Percentiles rank a stretch among this genome's conserved stretches.
phyloP scores from a whole-genome alignment of 768 basidiomycete genomes.

The Phaeotremella fagi region DNA sequence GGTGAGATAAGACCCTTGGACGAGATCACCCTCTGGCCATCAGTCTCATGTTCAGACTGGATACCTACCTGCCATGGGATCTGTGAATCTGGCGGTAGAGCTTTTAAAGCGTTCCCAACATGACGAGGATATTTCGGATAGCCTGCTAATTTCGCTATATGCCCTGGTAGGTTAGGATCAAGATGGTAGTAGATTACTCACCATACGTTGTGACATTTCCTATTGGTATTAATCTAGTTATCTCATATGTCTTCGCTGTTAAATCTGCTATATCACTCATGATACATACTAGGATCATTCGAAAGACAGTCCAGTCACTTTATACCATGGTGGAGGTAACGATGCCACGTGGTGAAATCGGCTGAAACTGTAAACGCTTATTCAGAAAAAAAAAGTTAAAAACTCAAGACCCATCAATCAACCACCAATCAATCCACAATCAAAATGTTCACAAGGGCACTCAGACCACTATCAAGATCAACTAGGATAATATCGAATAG shows the following conservation, averaged over 20 bases:
- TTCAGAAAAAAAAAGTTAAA: too few relatives aligned
- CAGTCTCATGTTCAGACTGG: not conserved
- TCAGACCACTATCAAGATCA: too few relatives aligned
- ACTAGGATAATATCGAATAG: too few relatives aligned
- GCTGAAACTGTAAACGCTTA: too few relatives aligned
- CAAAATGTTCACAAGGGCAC: too few relatives aligned
- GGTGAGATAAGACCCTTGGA: conserved; percentile 56
- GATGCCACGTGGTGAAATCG: too few relatives aligned
- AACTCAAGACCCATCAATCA: too few relatives aligned
- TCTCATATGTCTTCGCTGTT: conserved; percentile 41
- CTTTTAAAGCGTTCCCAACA: conserved; percentile 45
- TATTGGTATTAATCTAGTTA: conserved; percentile 30
- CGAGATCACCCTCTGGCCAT: conserved; percentile 39
- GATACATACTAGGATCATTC: not conserved
- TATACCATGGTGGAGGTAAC: too few relatives aligned
- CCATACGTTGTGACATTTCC: conserved; percentile 43
- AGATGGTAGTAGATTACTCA: conserved; percentile 3
- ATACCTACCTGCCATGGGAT: conserved; percentile 46
- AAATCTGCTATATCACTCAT: conserved; percentile 42
- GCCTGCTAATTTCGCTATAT: conserved; percentile 46
- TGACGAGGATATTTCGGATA: conserved; percentile 46
- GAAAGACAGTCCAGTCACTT: too few relatives aligned
- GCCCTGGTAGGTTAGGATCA: conserved; percentile 16
- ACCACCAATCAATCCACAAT: too few relatives aligned
- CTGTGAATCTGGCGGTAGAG: conserved; percentile 27